These are phyloP conservation scores for Candida wancherniae DNA, from an alignment of 805 yeast species.

Conservation along the genomic window DNA sequence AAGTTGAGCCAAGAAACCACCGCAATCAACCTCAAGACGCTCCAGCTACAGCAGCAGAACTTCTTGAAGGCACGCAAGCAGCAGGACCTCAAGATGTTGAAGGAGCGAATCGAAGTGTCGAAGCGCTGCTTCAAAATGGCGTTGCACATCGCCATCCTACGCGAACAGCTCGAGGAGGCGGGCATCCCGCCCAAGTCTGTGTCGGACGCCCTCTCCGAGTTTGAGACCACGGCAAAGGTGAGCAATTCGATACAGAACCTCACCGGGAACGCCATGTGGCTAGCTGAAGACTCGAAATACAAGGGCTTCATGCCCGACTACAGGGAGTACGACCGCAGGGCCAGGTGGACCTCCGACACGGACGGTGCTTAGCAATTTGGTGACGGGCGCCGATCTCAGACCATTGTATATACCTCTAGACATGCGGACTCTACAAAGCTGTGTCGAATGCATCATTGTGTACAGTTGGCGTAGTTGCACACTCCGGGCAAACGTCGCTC, in stretches of 20 bases:
- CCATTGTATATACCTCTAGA: too few relatives aligned
- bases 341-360: too few relatives aligned
- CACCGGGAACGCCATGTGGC: constrained; percentile 55
- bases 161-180: constrained; percentile 54
- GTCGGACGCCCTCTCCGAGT: constrained; percentile 49
- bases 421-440: too few relatives aligned
- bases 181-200: constrained; percentile 57
- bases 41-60: constrained; percentile 44
- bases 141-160: constrained; percentile 60
- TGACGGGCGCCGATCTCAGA: too few relatives aligned
- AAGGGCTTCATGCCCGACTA: constrained; percentile 54
- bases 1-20: constrained; percentile 31
- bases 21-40: constrained; percentile 33
- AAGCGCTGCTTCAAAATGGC: constrained; percentile 55
- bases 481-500: too few relatives aligned
- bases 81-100: constrained; percentile 47
- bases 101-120: constrained; percentile 46
- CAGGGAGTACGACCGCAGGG: constrained; percentile 52
- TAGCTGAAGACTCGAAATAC: constrained; percentile 47
- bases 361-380: too few relatives aligned
- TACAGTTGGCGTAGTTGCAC: too few relatives aligned
- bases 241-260: constrained; percentile 53
- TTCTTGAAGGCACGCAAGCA: constrained; percentile 48
- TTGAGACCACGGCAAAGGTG: constrained; percentile 54
- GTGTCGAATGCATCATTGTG: too few relatives aligned